Evolutionary conservation across 176 grass and related monocot species (phyloP).

Genomic region (Elymus sibiricus): DNA sequence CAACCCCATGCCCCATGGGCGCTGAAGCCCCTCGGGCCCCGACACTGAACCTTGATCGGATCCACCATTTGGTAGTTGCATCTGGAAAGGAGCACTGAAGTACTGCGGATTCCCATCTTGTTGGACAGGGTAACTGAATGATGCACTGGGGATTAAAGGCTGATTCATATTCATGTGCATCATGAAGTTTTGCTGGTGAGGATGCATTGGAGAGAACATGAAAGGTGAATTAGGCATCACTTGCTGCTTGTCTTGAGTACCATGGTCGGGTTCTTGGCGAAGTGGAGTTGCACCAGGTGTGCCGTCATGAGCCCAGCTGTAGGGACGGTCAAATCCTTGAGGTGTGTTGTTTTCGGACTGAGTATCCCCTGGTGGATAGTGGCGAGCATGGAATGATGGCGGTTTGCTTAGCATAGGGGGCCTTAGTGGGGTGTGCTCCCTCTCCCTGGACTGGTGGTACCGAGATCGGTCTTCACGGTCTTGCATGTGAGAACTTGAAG

Average conservation of each 20-base stretch:
- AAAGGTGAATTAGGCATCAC: constrained; percentile 48
- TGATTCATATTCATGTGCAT: constrained; percentile 83
- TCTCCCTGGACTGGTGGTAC: constrained; percentile 60
- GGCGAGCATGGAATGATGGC: constrained; percentile 47
- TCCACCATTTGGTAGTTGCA: constrained; percentile 53
- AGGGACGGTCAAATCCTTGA: constrained; percentile 51
- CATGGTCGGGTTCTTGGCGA: constrained; percentile 50
- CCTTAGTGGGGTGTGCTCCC: constrained; percentile 60
- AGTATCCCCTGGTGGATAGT: constrained; percentile 49
- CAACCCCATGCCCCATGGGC: constrained; percentile 63
- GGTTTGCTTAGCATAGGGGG: constrained; percentile 36
- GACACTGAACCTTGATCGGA: constrained; percentile 52
- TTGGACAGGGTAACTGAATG: constrained; percentile 54
- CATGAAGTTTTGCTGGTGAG: constrained; percentile 65
- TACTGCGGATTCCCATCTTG: constrained; percentile 64
- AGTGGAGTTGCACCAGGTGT: constrained; percentile 36
- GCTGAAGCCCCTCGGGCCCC: constrained; percentile 37
- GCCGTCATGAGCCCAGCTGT: constrained; percentile 42
- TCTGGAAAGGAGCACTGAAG: constrained; percentile 59
- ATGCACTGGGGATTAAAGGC: constrained; percentile 27
- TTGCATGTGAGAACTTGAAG: constrained; percentile 58
- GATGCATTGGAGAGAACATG: constrained; percentile 56
- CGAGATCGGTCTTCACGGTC: constrained; percentile 62
- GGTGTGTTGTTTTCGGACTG: constrained; percentile 48
- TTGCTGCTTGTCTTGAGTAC: constrained; percentile 56